Evolutionary conservation across 2,329 filamentous ascomycete genomes (phyloP).

Genomic region (Penicillium sp.): DNA sequence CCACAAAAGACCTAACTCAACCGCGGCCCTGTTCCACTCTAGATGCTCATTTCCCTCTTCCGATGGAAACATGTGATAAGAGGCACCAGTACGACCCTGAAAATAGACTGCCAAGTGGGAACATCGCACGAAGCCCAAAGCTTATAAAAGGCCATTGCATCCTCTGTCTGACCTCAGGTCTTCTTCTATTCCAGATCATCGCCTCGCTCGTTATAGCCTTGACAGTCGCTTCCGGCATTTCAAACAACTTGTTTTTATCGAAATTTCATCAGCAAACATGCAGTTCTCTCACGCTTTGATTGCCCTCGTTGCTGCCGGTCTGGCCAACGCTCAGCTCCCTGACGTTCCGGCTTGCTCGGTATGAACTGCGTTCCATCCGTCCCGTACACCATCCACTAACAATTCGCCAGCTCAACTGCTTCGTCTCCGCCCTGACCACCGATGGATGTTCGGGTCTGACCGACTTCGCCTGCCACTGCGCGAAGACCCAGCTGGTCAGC

Average conservation of each 20-base stretch:
- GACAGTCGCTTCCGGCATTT: constrained; percentile 23
- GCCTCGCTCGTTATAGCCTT: constrained; percentile 18
- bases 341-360: constrained; percentile 51
- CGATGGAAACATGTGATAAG: constrained; percentile 1
- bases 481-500: constrained; percentile 44
- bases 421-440: constrained; percentile 40
- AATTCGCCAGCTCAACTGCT: constrained; percentile 47
- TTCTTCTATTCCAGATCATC: constrained; percentile 5
- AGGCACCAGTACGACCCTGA: not conserved
- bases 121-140: not conserved
- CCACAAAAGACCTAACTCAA: not conserved
- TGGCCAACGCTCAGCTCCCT: constrained; percentile 49
- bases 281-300: constrained; percentile 33
- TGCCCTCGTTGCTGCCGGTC: constrained; percentile 44
- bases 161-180: constrained; percentile 6
- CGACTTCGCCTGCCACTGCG: constrained; percentile 54
- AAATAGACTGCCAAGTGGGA: not conserved
- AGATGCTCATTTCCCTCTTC: not conserved
- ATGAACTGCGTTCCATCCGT: constrained; percentile 20
- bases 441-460: constrained; percentile 49
- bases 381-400: not conserved
- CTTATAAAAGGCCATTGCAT: constrained; percentile 21
- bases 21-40: not conserved
- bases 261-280: constrained; percentile 28
- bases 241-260: not conserved